Conservation (phyloP, 2,329 filamentous ascomycete species). For the Trichoderma asperellum region DNA sequence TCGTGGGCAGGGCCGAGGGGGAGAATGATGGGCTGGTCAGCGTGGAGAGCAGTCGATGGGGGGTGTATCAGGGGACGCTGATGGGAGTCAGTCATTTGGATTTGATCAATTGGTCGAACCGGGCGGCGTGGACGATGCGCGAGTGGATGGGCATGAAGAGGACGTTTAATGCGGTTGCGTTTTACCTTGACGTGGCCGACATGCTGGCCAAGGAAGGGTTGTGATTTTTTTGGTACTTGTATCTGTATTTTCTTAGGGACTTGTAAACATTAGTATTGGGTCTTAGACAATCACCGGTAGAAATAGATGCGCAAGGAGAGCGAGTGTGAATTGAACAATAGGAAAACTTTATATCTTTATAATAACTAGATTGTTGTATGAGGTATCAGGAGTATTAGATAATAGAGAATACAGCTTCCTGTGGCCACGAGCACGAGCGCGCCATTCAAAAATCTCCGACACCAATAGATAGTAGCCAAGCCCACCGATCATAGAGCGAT, state of each 20-base stretch:
- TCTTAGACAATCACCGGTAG: conserved; percentile 6
- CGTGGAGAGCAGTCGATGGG: conserved; percentile 65
- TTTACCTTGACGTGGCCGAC: conserved; percentile 68
- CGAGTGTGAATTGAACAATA: conserved; percentile 5
- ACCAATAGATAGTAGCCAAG: neutral
- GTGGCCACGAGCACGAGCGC: conserved; percentile 31
- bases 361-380: conserved; percentile 29
- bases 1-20: conserved; percentile 58
- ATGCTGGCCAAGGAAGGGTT: conserved; percentile 72
- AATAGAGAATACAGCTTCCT: conserved; percentile 37
- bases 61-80: conserved; percentile 66
- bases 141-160: conserved; percentile 56
- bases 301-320: neutral
- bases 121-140: conserved; percentile 58
- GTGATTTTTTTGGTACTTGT: conserved; percentile 33
- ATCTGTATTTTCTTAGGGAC: neutral
- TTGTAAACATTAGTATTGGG: too few relatives aligned
- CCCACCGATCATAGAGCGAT: neutral
- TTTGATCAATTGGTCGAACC: conserved; percentile 70
- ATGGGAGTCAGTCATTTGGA: conserved; percentile 66
- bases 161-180: conserved; percentile 69
- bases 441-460: conserved; percentile 27
- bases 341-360: conserved; percentile 18
- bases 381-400: conserved; percentile 35
- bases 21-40: conserved; percentile 71